These are phyloP conservation scores for Sporothrix brunneoviolacea DNA, from an alignment of 2,329 filamentous ascomycete species.

Conservation along the genomic window DNA sequence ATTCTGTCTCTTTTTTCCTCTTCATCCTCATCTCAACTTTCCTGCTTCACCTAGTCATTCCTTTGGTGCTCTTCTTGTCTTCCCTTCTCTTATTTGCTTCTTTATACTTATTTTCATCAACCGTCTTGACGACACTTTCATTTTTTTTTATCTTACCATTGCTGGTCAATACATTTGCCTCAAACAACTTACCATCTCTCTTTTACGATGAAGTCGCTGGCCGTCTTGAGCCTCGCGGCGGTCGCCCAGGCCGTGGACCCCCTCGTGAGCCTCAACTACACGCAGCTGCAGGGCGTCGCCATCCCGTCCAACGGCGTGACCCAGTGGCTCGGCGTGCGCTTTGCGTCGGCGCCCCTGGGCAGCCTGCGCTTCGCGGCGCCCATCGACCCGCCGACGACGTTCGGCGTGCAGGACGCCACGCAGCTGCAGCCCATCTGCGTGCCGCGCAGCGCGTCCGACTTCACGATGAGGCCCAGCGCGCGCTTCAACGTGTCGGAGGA, in stretches of 20 bases:
- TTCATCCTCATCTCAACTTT: not conserved
- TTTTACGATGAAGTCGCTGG: constrained; percentile 1
- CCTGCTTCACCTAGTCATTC: not conserved
- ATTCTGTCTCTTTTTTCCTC: not conserved
- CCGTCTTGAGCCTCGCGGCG: constrained; percentile 1
- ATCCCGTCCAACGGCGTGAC: constrained; percentile 50
- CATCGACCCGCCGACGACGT: constrained; percentile 47
- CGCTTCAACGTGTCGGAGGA: constrained; percentile 46
- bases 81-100: not conserved
- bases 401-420: constrained; percentile 46
- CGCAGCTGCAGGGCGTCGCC: constrained; percentile 54
- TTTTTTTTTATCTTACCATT: not conserved
- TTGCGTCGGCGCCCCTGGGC: constrained; percentile 62
- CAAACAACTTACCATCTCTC: not conserved
- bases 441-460: constrained; percentile 21
- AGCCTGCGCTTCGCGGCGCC: constrained; percentile 61
- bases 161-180: not conserved
- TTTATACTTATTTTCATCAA: not conserved
- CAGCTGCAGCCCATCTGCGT: constrained; percentile 25
- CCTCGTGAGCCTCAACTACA: constrained; percentile 58
- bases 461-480: constrained; percentile 18
- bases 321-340: constrained; percentile 70
- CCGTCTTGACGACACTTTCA: not conserved
- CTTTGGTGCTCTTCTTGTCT: not conserved
- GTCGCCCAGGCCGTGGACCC: constrained; percentile 19